Evolutionary conservation across 805 yeast species (phyloP), one percentile per base, ranked within the genome.

Genomic region (Kluyveromyces wickerhamii): DNA sequence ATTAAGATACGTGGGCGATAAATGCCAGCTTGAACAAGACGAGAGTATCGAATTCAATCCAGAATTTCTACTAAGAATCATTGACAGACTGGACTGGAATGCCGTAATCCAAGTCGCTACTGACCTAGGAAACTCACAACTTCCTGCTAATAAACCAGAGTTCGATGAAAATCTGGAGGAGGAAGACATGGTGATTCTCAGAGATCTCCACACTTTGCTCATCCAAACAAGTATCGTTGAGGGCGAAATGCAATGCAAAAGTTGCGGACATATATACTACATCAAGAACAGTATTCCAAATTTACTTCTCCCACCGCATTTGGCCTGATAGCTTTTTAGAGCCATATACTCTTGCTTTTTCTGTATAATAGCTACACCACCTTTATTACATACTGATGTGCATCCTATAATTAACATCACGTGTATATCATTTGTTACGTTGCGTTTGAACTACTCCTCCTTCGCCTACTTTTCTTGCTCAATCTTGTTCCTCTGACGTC

Each of bases 271-370:
- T 59, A 66, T 82, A 6, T 92, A 88, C 61, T 75, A 81, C 63
- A 82, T 92, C 63, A 89, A 88, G 61, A 88, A 86, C 66, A 77
- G 92, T 34, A 87, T 92, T 48, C 96, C 99, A 22, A 89, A 89
- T 67, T 81, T 92, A 60, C 63, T 92, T 36, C 70, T 92, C 22
- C 97, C 98, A 21, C 97, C 97, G 5, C 97, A 92, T 55, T 67
- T 92, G 47, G 94, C 88, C 9, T 64, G 41, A 40, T n/a, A n/a
- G n/a, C n/a, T n/a, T n/a, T n/a, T n/a, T n/a, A n/a, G n/a, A n/a
- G n/a, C n/a, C n/a, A n/a, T n/a, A n/a, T n/a, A n/a, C 2, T 10
- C 4, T 5, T n/a, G 23, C 15, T 3, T 7, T n/a, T 11, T 23
- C 20, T n/a, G 23, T 19, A 29, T 29, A 11, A n/a, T n/a, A n/a